Evolutionary conservation across 2,329 filamentous ascomycete genomes (phyloP), one percentile per base, ranked within the genome.

Genomic region (Nothopassalora personata): DNA sequence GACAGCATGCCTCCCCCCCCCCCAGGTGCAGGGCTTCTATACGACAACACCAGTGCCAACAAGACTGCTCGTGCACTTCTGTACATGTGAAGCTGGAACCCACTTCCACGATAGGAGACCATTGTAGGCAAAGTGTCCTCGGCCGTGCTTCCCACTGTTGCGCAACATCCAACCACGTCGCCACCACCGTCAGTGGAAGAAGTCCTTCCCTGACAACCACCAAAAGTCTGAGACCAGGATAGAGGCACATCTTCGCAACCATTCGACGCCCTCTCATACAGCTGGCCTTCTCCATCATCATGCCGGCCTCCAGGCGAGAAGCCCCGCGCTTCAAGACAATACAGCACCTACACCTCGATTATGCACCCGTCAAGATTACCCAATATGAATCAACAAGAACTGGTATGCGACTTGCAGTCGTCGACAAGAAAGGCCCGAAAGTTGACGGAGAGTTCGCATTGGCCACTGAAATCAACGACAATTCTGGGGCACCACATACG

Each of bases 371-470:
- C 63, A 85, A 83, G 57, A 89, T 99, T 74, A 93, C 91, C 23
- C 92, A 97, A 73, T 99, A 99, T 89, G 91, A 95, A 71, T 99
- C 94, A 5, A 86, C 91, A 68, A 83, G 91, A 64, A 99, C 93
- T 63, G 94, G 94, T 54, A 94, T 99, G 90, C 88, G 92, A 67
- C 89, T 96, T 34, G 86, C 96, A 45, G 90, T 97, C 53, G 91
- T 95, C 66, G 89, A 97, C 72, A 87, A 91, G 67, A 86, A 94
- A 72, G 93, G 94, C 0, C 94, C 94, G n/a, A 97, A 97, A 74
- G 84, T 97, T 61, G 88, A 90, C 66, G 94, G 94, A 34, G 96
- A 95, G 76, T 99, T 99, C 75, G 88, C 92, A 34, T 82, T 99
- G 55, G 94, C 94, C 34, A 99, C 94, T 3, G 94, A 99, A 76